phyloP scores from a whole-genome alignment of 2,329 filamentous ascomycete species.

The Cryphonectria naterciae region DNA sequence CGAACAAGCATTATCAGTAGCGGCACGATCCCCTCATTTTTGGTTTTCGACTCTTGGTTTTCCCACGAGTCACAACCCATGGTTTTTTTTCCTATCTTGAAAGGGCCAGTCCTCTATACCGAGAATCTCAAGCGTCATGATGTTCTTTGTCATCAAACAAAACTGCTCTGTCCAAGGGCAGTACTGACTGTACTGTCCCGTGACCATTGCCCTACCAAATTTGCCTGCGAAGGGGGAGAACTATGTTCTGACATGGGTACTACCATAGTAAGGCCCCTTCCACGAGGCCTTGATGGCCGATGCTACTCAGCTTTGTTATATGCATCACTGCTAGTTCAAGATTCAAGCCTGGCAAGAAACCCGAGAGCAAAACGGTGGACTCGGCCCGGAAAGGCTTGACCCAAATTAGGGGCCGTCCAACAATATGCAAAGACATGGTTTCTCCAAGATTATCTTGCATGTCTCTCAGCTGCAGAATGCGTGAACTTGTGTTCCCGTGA shows the following conservation, averaged over 20 bases:
- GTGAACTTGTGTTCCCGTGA: constrained; percentile 10
- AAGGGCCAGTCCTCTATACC: neutral
- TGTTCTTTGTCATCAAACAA: neutral
- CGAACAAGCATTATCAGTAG: constrained; percentile 15
- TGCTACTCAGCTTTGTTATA: neutral
- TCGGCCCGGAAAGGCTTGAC: constrained; percentile 23
- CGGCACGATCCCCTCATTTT: constrained; percentile 22
- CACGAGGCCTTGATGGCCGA: neutral
- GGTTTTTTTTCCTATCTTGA: constrained; percentile 7
- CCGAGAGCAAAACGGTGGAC: constrained; percentile 8
- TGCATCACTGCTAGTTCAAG: neutral
- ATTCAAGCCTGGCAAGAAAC: neutral
- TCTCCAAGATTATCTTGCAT: constrained; percentile 23
- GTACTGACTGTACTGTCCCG: no score
- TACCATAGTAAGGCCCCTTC: neutral
- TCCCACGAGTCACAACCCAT: constrained; percentile 38
- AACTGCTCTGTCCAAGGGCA: neutral
- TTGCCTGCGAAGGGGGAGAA: neutral
- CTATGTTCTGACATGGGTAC: no score
- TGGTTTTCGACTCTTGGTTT: constrained; percentile 22
- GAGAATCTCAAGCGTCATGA: neutral
- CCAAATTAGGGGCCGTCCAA: neutral
- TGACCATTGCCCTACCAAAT: no score
- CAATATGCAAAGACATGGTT: constrained; percentile 27
- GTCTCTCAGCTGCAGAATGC: constrained; percentile 13